Conservation (phyloP, 148 eudicot species). For the Vaccinium corymbosum region DNA sequence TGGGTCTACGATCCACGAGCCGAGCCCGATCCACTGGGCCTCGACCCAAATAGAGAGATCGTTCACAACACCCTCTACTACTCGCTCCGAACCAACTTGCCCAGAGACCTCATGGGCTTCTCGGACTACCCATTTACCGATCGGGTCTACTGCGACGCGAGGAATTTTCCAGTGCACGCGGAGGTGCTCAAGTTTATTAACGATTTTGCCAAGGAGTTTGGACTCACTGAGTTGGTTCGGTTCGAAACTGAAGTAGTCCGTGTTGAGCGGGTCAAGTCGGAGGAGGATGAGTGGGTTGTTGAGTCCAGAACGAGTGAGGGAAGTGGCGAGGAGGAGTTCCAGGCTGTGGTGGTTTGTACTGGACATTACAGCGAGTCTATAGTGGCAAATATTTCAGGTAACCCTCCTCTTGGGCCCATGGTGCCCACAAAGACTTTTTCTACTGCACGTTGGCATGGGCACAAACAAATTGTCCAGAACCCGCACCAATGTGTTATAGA, state of each 20-base stretch:
- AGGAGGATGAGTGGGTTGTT: slow-evolving; percentile 10
- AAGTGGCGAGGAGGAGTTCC: slow-evolving; percentile 23
- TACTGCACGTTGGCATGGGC: too few species aligned
- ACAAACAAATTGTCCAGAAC: too few species aligned
- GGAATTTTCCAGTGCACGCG: slow-evolving; percentile 36
- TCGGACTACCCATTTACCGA: slow-evolving; percentile 30
- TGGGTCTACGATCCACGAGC: slow-evolving; percentile 39
- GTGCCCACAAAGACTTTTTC: too few species aligned
- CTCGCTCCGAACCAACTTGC: slow-evolving; percentile 37
- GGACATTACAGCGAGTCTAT: slow-evolving; percentile 32
- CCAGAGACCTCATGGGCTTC: slow-evolving; percentile 38
- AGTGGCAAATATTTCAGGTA: slow-evolving; percentile 37
- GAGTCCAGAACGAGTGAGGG: slow-evolving; percentile 20
- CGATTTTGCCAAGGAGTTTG: slow-evolving; percentile 29
- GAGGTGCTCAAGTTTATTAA: slow-evolving; percentile 33
- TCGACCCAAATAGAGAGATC: slow-evolving; percentile 30
- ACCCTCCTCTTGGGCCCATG: neutral
- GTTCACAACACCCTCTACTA: slow-evolving; percentile 29
- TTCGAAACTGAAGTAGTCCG: slow-evolving; percentile 28
- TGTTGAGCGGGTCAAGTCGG: slow-evolving; percentile 23
- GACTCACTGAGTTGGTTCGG: slow-evolving; percentile 27
- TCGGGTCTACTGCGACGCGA: slow-evolving; percentile 17
- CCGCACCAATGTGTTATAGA: too few species aligned
- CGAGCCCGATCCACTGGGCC: slow-evolving; percentile 32
- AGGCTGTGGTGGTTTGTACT: slow-evolving; percentile 45